Conservation (phyloP, 2,329 filamentous ascomycete genomes). For the Xylaria polymorpha region DNA sequence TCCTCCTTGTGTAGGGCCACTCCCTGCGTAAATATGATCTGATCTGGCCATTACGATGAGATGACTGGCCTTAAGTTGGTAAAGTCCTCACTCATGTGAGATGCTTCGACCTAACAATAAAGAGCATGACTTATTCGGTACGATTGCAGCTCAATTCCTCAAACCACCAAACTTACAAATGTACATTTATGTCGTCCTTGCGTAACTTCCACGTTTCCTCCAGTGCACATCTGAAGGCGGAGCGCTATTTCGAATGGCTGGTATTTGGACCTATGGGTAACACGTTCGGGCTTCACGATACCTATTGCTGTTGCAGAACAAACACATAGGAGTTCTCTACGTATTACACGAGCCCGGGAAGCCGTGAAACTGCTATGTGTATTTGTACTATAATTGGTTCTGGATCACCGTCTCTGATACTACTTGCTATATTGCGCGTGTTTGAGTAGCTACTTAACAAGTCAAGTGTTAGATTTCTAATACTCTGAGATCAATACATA, state of each 20-base stretch:
- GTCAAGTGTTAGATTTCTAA: not conserved
- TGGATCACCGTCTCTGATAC: not conserved
- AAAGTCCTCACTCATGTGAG: not conserved
- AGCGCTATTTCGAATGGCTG: not conserved
- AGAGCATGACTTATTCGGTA: not conserved
- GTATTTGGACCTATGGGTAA: not conserved
- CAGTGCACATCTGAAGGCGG: not conserved
- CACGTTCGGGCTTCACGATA: not conserved
- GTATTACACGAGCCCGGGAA: not conserved
- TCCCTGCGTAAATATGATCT: not conserved
- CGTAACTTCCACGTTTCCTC: not conserved
- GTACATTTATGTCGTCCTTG: not conserved
- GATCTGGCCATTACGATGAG: not conserved
- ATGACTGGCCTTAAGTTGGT: not conserved
- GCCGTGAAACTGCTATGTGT: not conserved
- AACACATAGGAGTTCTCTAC: not conserved
- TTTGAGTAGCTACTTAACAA: not conserved
- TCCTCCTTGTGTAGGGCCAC: not conserved
- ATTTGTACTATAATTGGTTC: not conserved
- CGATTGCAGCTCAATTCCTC: not conserved
- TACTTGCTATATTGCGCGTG: not conserved
- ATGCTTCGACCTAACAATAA: not conserved
- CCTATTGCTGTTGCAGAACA: not conserved
- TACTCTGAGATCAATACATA: not conserved
- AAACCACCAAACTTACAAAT: not conserved